Base-by-base conservation (phyloP, 2,329 filamentous ascomycete genomes). In the Cordyceps pruinosa region DNA sequence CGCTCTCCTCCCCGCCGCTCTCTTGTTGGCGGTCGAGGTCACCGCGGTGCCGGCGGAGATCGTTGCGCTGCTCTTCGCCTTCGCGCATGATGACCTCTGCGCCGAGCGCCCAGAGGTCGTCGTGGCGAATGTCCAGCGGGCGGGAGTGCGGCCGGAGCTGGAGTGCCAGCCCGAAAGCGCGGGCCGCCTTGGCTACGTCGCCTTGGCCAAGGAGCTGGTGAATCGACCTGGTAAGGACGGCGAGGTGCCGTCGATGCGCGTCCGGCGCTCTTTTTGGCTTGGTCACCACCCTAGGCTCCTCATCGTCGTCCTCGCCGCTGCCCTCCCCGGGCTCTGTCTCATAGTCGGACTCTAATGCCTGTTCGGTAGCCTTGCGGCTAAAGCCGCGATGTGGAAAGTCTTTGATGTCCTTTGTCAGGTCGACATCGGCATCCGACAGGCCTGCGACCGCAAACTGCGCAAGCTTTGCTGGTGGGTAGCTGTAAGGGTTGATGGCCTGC, bases 11-110 rank as follows among this genome's bases (percentile, higher is more conserved):
- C 15, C 12, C 37, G 2, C n/a, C 4, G 9, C 19, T 10, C 9
- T 45, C 15, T 19, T 35, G 15, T 5, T 10, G 3, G 12, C 8
- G 5, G 9, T 35, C 9, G 9, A 7, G 21, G 9, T 10, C 23
- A 15, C 37, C 15, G 1, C 15, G 21, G 4, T 25, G 49, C 17
- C 51, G n/a, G 5, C 42, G 19, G 2, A 42, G 42, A 30, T 47
- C 44, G 52, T 62, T 58, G 26, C 57, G 58, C 19, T 23, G 62
- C 66, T 73, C 66, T 59, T 78, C 74, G 7, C 77, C 78, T 28
- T 78, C 73, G 17, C 87, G 82, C 73, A 96, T 84, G 57, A 96
- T 73, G 21, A 97, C 82, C 72, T 96, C 92, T 2, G 89, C 90
- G 1, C 90, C 91, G 45, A 96, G 80, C 15, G 86, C 86, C 93